Percentiles rank a stretch among this genome's conserved stretches.
phyloP scores from a whole-genome alignment of 116 monocot genomes.

The Iris pallida region DNA sequence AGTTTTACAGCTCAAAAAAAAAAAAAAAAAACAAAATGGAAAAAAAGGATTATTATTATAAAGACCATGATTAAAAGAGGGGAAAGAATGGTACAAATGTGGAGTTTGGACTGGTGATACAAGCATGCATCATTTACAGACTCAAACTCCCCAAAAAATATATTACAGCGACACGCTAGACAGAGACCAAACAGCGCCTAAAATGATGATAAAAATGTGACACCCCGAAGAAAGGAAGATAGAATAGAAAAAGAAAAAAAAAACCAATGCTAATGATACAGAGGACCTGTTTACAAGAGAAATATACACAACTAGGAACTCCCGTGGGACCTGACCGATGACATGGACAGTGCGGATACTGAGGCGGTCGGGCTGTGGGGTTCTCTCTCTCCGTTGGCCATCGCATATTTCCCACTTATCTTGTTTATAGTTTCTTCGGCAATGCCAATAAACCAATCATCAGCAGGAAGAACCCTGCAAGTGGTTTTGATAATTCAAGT shows the following conservation, averaged over 20 bases:
- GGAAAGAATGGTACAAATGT: conserved; percentile 21
- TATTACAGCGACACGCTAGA: conserved; percentile 1
- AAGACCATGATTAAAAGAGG: neutral
- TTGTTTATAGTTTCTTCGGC: conserved; percentile 60
- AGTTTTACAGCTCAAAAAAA: no score
- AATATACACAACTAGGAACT: conserved; percentile 34
- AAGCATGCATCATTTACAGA: conserved; percentile 7
- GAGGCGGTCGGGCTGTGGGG: conserved; percentile 81
- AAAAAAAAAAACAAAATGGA: no score
- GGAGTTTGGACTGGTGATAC: conserved; percentile 15
- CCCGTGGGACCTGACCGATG: conserved; percentile 67
- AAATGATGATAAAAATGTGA: conserved; percentile 15
- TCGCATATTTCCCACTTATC: conserved; percentile 49
- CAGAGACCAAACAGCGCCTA: conserved; percentile 10
- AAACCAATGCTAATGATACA: conserved; percentile 30
- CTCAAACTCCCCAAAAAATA: conserved; percentile 9
- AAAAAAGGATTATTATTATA: neutral
- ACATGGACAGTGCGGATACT: conserved; percentile 73
- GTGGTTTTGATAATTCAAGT: neutral
- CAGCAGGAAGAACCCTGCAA: conserved; percentile 73
- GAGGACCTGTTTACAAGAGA: conserved; percentile 23
- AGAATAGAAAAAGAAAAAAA: conserved; percentile 12
- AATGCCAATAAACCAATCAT: conserved; percentile 78
- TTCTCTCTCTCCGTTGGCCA: conserved; percentile 58
- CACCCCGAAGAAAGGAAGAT: neutral